Evolutionary conservation across 2,329 filamentous ascomycete genomes (phyloP), one percentile per base, ranked within the genome.

Genomic region (Sporothrix phasma): DNA sequence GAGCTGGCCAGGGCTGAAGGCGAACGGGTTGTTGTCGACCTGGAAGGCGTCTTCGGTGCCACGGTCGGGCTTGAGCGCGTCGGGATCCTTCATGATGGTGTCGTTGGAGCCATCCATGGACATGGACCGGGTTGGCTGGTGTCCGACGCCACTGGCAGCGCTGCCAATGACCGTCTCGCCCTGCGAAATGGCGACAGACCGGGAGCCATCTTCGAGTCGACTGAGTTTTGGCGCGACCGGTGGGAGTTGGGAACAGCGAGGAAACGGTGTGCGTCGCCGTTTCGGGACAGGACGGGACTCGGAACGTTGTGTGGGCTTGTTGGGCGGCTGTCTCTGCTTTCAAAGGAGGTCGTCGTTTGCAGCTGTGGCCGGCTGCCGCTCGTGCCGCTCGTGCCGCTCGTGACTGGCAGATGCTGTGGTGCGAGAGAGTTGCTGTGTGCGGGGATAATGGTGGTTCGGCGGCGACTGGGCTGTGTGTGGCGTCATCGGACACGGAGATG

Each of bases 1-100:
- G 67, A 97, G 80, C 71, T 95, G 87, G 15, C 92, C 92, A 2
- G 89, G 89, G 1, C 86, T 85, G 72, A 91, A 96, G 17, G 90
- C 92, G 71, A 96, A 96, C 0, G 88, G 88, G 73, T 94, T 96
- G 73, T 91, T 80, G 5, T 87, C 81, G 11, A 93, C 86, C 15
- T 84, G 70, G 70, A 95, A 96, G 67, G 93, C 89, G 19, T 77
- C 80, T 72, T 92, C 89, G 61, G 86, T 89, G 6, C 89, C 89
- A 43, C 84, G 81, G 72, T 95, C 90, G 0, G 91, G 89, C 59
- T 81, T 84, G 66, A 96, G 76, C 0, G 90, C 90, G 67, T 87
- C 82, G 51, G 83, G 76, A 65, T 89, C 86, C 64, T 81, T 84
- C 70, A 86, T 82, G 43, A 90, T 80, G 65, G 81, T 80, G 24